Base-by-base conservation (phyloP, 2,329 filamentous ascomycete genomes). In the Microascus cirrosus region DNA sequence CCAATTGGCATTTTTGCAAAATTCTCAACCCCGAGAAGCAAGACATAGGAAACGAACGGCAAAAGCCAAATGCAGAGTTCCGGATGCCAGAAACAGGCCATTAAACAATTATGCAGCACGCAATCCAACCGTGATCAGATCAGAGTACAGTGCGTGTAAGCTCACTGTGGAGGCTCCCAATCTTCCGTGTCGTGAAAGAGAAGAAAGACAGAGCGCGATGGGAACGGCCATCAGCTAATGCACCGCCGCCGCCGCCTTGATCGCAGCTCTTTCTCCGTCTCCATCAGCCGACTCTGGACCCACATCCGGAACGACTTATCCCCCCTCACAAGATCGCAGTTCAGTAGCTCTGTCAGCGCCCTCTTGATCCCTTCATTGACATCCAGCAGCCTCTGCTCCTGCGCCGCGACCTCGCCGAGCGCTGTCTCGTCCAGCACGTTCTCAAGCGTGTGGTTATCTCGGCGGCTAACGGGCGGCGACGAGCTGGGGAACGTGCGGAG, bases 311-410 rank as follows among this genome's bases (percentile, higher is more conserved):
- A 77, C 1, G 73, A 70, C 32, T 70, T 68, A 60, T 83, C 78
- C 53, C 67, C 69, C 50, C 80, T 77, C 18, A 82, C 78, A 42
- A 75, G 70, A 25, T 80, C 77, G 68, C 79, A 83, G 69, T 84
- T 85, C 63, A 85, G 75, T 15, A 85, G 74, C 66, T 83, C 81
- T 6, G 81, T 85, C 63, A 85, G 66, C 2, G 80, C 77, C 35
- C 80, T 75, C 71, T 85, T 85, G 71, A 84, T 81, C 63, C 77
- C 76, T 68, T 83, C 80, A 68, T 82, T 82, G 68, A 83, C 77
- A 61, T 77, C 73, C 55, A 73, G 80, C 12, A 83, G 73, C 60
- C 75, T 78, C 62, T 77, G 74, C 65, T 82, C 78, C 64, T 80
- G 78, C 20, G 71, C 70, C 0, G 74, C 77, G 61, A 82, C 75